Percentiles rank a stretch among this genome's conserved stretches.
phyloP scores from a whole-genome alignment of 306 rosid genomes.

The Canavalia ensiformis region DNA sequence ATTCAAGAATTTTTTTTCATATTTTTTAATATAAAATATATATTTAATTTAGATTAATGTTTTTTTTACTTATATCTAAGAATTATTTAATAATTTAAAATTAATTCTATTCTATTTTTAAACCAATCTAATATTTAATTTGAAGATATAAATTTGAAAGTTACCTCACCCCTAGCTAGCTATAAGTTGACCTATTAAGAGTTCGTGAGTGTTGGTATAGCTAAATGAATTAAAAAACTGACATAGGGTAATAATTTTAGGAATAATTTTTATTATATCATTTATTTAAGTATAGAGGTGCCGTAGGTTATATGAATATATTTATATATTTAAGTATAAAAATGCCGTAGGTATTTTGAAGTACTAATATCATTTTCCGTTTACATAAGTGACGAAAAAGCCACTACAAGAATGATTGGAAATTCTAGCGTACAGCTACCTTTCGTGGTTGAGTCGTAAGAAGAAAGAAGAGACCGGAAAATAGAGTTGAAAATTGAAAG shows the following conservation, averaged over 20 bases:
- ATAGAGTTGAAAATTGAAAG: conserved; percentile 13
- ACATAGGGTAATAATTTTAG: not conserved
- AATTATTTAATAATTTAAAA: no score
- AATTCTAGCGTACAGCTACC: conserved; percentile 10
- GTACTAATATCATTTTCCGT: not conserved
- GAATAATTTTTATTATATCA: not conserved
- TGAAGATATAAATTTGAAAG: not conserved
- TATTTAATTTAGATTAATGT: no score
- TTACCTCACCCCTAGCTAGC: not conserved
- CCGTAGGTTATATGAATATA: not conserved
- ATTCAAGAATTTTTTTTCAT: no score
- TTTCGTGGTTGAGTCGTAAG: not conserved
- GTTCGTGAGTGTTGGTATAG: not conserved
- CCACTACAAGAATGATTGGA: not conserved
- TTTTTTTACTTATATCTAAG: no score
- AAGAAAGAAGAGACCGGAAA: not conserved
- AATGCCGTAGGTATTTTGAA: not conserved
- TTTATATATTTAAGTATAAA: no score
- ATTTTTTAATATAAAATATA: no score
- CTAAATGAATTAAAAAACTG: not conserved
- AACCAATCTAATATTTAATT: not conserved
- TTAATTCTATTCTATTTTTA: no score
- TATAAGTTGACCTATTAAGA: conserved; percentile 19
- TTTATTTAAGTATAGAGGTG: not conserved
- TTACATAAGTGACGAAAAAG: not conserved